Evolutionary conservation across 306 rosid genomes (phyloP), one percentile per base, ranked within the genome.

Genomic region (Urtica urens): DNA sequence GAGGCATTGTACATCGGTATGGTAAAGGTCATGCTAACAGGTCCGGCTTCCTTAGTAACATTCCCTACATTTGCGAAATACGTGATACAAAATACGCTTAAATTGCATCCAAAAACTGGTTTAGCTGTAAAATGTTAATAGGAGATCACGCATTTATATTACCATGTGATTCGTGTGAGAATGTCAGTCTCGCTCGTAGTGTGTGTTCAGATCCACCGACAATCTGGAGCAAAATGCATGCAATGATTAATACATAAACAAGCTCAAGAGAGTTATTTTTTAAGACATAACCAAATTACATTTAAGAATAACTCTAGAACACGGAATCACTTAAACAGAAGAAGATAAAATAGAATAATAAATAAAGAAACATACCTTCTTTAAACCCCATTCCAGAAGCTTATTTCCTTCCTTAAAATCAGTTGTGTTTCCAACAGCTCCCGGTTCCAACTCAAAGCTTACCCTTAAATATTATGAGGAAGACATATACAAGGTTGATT

Each of bases 201-300:
- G 94, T 82, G 67, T 77, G 94, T 60, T 92, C 96, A 47, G 96
- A 79, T 60, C 99, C 94, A 69, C 99, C 99, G 61, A 68, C 87
- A 67, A 82, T 73, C 99, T 92, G 63, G 61, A 66, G 66, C 30
- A 55, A 20, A 55, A 66, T n/a, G 24, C 49, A 64, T 6, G 40
- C 6, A 7, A 35, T 35, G n/a, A 9, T 9, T 9, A 7, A 35
- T 35, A 13, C 11, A 13, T 35, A 3, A 3, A 35, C 40, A 28
- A 28, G 33, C 11, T 35, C n/a, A 14, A 35, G 5, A 3, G 11
- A 35, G n/a, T 35, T 14, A 9, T 35, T 3, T 35, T 35, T 3
- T 3, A 28, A 28, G 33, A 28, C 4, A 4, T 35, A 35, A 35
- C 47, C 17, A 44, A 30, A 49, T 27, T n/a, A 25, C 23, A 53